Percentiles rank a stretch among this genome's conserved stretches.
Evolutionary conservation across 805 yeast genomes (phyloP).

Genomic region (Debaryomyces prosopidis): DNA sequence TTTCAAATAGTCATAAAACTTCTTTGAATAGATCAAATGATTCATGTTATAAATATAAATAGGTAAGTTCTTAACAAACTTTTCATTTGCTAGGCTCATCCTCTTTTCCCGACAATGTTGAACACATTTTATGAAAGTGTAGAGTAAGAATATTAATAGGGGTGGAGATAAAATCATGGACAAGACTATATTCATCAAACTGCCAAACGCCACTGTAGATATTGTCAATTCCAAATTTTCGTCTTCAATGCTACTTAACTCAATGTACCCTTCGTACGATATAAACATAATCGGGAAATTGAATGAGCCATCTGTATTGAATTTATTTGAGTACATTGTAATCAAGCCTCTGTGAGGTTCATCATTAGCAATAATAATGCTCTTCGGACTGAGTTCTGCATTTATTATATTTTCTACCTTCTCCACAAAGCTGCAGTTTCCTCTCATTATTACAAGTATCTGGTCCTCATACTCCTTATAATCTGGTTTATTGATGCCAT

Average conservation of each 20-base stretch:
- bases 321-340: constrained; percentile 54
- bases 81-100: constrained; percentile 26
- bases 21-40: constrained; percentile 30
- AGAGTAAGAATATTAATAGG: constrained; percentile 34
- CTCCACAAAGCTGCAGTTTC: constrained; percentile 55
- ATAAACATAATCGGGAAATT: constrained; percentile 55
- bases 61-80: constrained; percentile 34
- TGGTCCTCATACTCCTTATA: constrained; percentile 19
- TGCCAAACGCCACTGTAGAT: constrained; percentile 36
- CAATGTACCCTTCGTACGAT: constrained; percentile 41
- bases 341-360: constrained; percentile 46
- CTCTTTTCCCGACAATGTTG: constrained; percentile 28
- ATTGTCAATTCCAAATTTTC: constrained; percentile 16
- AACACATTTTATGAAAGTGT: constrained; percentile 28
- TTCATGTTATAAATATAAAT: constrained; percentile 37
- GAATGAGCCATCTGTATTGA: constrained; percentile 39
- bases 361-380: constrained; percentile 59
- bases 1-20: constrained; percentile 30
- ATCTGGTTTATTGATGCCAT: constrained; percentile 11
- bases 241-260: constrained; percentile 8
- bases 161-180: constrained; percentile 46
- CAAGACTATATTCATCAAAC: constrained; percentile 38
- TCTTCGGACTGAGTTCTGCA: constrained; percentile 38
- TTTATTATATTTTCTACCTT: constrained; percentile 48
- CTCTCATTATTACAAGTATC: constrained; percentile 38